Conservation (phyloP, 2,329 filamentous ascomycete species). For the Colletotrichum eleusines region DNA sequence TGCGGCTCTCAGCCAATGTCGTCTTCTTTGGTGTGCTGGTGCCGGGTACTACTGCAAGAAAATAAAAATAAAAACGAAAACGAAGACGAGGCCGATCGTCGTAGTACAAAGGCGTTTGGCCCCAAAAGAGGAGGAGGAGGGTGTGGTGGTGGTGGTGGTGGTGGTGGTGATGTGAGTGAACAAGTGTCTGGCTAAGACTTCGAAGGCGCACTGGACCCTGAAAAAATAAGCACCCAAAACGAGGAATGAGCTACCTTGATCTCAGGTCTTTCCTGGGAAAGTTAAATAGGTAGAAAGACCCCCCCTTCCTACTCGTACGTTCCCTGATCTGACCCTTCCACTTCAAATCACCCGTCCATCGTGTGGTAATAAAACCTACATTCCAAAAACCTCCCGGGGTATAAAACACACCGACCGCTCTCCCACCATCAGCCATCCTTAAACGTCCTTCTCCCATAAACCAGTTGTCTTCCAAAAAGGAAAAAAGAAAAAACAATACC, state of each 20-base stretch:
- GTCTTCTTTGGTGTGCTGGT: not conserved
- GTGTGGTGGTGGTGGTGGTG: too few species aligned
- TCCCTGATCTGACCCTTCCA: not conserved
- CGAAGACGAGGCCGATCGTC: not conserved
- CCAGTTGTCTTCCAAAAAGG: too few species aligned
- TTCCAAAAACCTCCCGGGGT: not conserved
- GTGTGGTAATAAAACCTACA: constrained; percentile 15
- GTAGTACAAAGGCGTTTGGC: not conserved
- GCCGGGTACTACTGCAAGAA: not conserved
- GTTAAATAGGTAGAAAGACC: constrained; percentile 9
- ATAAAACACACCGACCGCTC: not conserved
- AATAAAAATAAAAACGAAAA: not conserved
- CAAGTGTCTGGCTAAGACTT: not conserved
- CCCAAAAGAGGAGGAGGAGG: not conserved
- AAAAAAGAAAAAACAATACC: not conserved
- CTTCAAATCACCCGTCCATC: constrained; percentile 9
- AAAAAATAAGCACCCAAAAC: not conserved
- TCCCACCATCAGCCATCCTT: not conserved
- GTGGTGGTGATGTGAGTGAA: not conserved
- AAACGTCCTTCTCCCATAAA: not conserved
- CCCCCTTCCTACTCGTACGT: not conserved
- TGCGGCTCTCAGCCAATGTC: not conserved
- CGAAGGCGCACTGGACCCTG: constrained; percentile 29
- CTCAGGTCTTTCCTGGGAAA: not conserved
- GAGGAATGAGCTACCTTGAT: not conserved